phyloP scores from a whole-genome alignment of 345 rosid species.

The Physaria fendleri region DNA sequence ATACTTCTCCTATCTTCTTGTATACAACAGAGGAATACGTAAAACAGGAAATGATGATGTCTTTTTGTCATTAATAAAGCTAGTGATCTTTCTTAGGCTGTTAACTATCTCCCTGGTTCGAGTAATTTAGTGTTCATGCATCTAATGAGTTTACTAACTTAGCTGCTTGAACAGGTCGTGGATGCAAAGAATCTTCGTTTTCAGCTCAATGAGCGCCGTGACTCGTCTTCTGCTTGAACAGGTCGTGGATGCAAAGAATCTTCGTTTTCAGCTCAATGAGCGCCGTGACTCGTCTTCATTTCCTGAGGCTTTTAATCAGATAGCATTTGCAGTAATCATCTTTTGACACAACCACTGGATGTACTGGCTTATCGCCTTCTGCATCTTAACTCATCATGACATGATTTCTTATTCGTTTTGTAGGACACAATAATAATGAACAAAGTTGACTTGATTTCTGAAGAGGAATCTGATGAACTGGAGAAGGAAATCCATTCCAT shows the following conservation, averaged over 20 bases:
- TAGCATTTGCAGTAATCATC: slow-evolving; percentile 78
- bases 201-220: slow-evolving; percentile 52
- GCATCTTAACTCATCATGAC: neutral
- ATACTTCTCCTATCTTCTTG: neutral
- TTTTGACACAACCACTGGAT: neutral
- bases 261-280: slow-evolving; percentile 61
- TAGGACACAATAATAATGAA: slow-evolving; percentile 89
- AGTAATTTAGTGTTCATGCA: neutral
- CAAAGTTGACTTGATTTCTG: slow-evolving; percentile 83
- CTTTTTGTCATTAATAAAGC: neutral
- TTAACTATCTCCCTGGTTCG: neutral
- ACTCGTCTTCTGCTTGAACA: slow-evolving; percentile 54
- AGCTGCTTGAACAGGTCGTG: slow-evolving; percentile 58
- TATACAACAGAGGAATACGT: neutral
- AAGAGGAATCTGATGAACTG: slow-evolving; percentile 51
- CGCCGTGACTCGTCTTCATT: slow-evolving; percentile 52
- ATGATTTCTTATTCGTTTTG: slow-evolving; percentile 22
- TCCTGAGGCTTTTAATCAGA: slow-evolving; percentile 89
- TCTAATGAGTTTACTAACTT: neutral
- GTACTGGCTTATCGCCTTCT: neutral
- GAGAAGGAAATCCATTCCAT: slow-evolving; percentile 70
- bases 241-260: slow-evolving; percentile 98
- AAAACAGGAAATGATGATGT: neutral
- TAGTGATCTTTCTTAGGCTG: neutral
- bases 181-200: slow-evolving; percentile 89